Conservation (phyloP, 768 basidiomycete species). For the Mycena olivaceomarginata region DNA sequence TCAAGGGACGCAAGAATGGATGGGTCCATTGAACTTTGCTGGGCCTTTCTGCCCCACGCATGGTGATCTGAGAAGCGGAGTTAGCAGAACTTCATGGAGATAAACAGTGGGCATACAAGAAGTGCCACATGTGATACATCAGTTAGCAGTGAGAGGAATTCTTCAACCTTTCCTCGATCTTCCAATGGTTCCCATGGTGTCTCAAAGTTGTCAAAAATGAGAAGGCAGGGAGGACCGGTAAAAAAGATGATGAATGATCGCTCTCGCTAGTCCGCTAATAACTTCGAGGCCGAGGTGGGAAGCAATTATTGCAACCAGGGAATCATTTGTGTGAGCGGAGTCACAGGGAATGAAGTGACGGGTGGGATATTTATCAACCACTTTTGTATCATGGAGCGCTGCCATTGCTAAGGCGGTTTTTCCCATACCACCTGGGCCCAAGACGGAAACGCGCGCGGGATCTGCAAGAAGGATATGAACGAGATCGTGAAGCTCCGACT, state of each 20-base stretch:
- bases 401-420: no score
- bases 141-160: no score
- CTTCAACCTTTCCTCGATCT: no score
- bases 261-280: neutral
- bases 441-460: neutral
- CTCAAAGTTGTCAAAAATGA: slow-evolving; percentile 12
- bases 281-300: slow-evolving; percentile 14
- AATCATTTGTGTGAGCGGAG: no score
- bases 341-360: no score
- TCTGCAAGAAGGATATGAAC: slow-evolving; percentile 1
- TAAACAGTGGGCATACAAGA: neutral
- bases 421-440: no score
- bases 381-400: no score
- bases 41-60: no score
- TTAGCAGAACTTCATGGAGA: neutral
- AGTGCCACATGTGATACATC: no score
- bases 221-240: neutral
- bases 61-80: slow-evolving; percentile 13
- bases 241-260: slow-evolving; percentile 5
- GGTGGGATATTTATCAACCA: no score
- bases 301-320: slow-evolving; percentile 10
- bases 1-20: slow-evolving; percentile 28
- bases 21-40: slow-evolving; percentile 31
- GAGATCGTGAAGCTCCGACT: slow-evolving; percentile 2
- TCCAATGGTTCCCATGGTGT: no score